phyloP scores from a whole-genome alignment of 495 filamentous ascomycete genomes.

The Neurospora sp. region DNA sequence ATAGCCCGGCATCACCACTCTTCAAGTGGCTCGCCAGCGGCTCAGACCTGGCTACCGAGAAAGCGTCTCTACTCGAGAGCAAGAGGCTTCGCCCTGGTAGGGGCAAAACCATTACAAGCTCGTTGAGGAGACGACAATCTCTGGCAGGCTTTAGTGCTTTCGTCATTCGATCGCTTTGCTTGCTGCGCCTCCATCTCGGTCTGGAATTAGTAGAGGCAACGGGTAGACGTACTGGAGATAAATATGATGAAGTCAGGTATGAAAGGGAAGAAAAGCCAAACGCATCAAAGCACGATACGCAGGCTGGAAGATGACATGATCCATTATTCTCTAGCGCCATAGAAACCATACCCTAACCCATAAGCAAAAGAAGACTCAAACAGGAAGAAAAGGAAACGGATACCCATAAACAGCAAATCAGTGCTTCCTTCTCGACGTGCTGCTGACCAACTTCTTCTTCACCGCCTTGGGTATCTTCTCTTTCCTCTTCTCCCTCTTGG shows the following conservation, averaged over 20 bases:
- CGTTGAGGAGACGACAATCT: slow-evolving; percentile 6
- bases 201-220: not conserved
- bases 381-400: not conserved
- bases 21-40: not conserved
- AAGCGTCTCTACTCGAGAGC: not conserved
- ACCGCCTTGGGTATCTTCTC: slow-evolving; percentile 92
- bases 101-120: slow-evolving; percentile 18
- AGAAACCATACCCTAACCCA: not conserved
- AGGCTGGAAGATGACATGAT: not conserved
- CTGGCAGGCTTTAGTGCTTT: slow-evolving; percentile 15
- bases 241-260: not conserved
- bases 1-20: slow-evolving; percentile 11
- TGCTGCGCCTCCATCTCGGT: not conserved
- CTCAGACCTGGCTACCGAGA: slow-evolving; percentile 20
- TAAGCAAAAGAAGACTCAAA: not conserved
- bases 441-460: slow-evolving; percentile 67
- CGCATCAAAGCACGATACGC: not conserved
- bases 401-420: slow-evolving; percentile 6
- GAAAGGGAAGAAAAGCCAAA: not conserved
- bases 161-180: slow-evolving; percentile 23
- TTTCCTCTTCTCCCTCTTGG: slow-evolving; percentile 81
- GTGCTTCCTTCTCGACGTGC: slow-evolving; percentile 29
- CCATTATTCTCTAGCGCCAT: not conserved
- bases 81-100: slow-evolving; percentile 23
- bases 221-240: not conserved